Percentiles rank a stretch among this genome's conserved stretches.
These are phyloP conservation scores for Cronartium quercuum DNA, from an alignment of 1,284 basidiomycete genomes.

Conservation along the genomic window DNA sequence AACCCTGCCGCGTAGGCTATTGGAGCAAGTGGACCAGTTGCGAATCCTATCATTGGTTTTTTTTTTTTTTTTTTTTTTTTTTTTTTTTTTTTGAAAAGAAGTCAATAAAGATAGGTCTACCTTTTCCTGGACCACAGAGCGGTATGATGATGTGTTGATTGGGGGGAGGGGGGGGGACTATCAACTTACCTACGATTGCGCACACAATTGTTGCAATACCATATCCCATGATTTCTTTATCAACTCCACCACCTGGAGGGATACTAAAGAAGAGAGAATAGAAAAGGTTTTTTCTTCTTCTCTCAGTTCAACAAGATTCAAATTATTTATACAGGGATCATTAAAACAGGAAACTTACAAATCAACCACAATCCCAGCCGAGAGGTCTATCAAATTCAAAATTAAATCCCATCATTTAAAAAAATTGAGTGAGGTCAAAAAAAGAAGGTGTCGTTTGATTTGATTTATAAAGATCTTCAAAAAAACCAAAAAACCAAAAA, in stretches of 20 bases:
- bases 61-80: too few relatives aligned
- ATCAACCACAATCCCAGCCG: constrained; percentile 25
- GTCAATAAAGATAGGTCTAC: too few relatives aligned
- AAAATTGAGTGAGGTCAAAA: neutral
- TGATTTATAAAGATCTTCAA: neutral
- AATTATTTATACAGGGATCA: too few relatives aligned
- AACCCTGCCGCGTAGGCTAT: neutral
- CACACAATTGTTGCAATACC: constrained; percentile 25
- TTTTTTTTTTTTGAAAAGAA: too few relatives aligned
- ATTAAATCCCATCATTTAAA: neutral
- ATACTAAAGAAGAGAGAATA: neutral
- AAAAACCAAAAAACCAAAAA: neutral
- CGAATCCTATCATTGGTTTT: neutral
- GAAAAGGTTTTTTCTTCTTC: neutral
- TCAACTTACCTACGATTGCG: neutral
- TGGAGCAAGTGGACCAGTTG: neutral
- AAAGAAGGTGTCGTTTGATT: neutral
- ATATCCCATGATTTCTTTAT: constrained; percentile 7
- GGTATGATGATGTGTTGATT: neutral
- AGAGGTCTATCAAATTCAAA: neutral
- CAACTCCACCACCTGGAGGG: neutral
- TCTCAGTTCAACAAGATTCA: neutral
- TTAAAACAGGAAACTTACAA: too few relatives aligned
- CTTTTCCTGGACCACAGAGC: too few relatives aligned
- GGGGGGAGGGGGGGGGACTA: neutral